phyloP scores from a whole-genome alignment of 495 filamentous ascomycete species.

The Neurospora africana region DNA sequence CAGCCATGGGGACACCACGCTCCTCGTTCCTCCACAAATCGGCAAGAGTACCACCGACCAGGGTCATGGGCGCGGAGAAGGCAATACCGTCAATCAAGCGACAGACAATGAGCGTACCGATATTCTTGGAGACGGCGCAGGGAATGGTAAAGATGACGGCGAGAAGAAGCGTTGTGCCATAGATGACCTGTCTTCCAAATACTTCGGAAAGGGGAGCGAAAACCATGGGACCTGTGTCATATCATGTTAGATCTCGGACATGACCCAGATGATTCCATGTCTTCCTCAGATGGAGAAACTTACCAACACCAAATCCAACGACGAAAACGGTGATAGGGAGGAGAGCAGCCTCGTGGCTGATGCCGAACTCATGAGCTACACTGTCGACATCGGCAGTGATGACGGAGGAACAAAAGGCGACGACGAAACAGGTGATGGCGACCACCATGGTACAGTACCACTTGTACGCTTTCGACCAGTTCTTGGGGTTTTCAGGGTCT shows the following conservation, averaged over 20 bases:
- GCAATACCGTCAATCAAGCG: conserved; percentile 69
- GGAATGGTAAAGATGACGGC: conserved; percentile 71
- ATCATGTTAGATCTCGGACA: neutral
- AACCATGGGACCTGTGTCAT: conserved; percentile 47
- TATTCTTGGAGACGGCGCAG: conserved; percentile 64
- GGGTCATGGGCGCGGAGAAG: conserved; percentile 74
- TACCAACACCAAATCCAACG: conserved; percentile 64
- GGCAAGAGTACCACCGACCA: conserved; percentile 71
- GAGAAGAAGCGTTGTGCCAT: conserved; percentile 48
- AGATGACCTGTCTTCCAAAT: conserved; percentile 57
- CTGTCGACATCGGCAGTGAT: conserved; percentile 59
- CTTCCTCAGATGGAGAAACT: neutral
- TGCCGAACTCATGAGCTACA: conserved; percentile 47
- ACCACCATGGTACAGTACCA: conserved; percentile 63
- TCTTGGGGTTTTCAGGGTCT: conserved; percentile 60
- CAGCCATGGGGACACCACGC: conserved; percentile 76
- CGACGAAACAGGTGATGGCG: conserved; percentile 52
- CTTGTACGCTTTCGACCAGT: conserved; percentile 52
- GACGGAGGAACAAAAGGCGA: conserved; percentile 52
- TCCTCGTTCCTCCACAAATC: conserved; percentile 77
- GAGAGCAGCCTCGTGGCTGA: conserved; percentile 56
- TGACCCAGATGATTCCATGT: neutral
- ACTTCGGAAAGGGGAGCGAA: conserved; percentile 73
- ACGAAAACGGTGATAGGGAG: conserved; percentile 65
- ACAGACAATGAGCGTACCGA: conserved; percentile 60